Base-by-base conservation (phyloP, 306 rosid species). In the Macrotyloma uniflorum region DNA sequence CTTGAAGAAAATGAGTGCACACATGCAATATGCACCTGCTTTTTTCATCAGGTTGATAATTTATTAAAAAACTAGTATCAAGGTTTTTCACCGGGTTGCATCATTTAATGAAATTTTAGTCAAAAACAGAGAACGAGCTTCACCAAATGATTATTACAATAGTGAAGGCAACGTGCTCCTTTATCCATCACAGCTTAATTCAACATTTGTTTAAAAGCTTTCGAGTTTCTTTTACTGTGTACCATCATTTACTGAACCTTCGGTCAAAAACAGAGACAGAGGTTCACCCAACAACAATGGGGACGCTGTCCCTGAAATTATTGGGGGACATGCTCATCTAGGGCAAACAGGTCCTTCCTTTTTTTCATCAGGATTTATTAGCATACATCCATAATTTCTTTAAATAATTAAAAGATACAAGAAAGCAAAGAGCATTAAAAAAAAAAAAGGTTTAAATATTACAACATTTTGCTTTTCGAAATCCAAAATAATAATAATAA, bases 261-360 rank as follows among this genome's bases (percentile, higher is more conserved):
- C 28, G 2, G 2, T 26, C 28, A 26, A 26, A 26, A 26, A 26
- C 28, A 26, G 1, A 26, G n/a, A 89, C 72, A 82, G 88, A 84
- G 93, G 89, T 87, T 91, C 93, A 93, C 90, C 91, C 94, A 88
- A 91, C 0, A 89, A 89, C 87, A 85, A 76, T 84, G 90, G 24
- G 4, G 2, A 5, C 13, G 3, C 66, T 89, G 15, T 89, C 72
- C 96, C 93, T 89, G 89, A 38, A 38, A 10, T 57, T 72, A 58
- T 88, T 86, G 57, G 84, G 88, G 69, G 87, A 24, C 58, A 61
- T 22, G 80, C 35, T 73, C 86, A 83, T 71, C 71, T 0, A 58
- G 77, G 77, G 72, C 20, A 19, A 72, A 50, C 83, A 79, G 4
- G 22, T 7, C 78, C 28, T 78, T 70, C 72, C 79, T 68, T 79